Percentiles rank a stretch among this genome's conserved stretches.
phyloP scores from a whole-genome alignment of 331 rosid genomes.

The Malus hybrid region DNA sequence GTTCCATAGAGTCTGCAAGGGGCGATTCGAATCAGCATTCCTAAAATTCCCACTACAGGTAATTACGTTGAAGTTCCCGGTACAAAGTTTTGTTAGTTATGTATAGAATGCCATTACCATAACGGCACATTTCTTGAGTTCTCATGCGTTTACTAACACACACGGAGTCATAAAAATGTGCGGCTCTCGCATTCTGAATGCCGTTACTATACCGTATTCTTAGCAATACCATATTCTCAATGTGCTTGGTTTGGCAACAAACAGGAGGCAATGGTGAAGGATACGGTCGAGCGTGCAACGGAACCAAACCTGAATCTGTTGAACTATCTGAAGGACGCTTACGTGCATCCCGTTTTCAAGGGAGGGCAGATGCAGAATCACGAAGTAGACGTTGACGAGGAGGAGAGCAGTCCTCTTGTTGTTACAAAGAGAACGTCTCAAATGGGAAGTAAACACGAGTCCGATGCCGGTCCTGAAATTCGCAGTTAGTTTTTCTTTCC shows the following conservation, averaged over 20 bases:
- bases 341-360: conserved; percentile 66
- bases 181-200: background rate
- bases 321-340: conserved; percentile 66
- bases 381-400: conserved; percentile 37
- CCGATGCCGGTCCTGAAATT: conserved; percentile 21
- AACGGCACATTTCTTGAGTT: background rate
- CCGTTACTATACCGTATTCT: background rate
- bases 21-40: conserved; percentile 85
- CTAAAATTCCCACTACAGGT: conserved; percentile 71
- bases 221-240: background rate
- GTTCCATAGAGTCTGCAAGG: conserved; percentile 73
- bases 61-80: conserved; percentile 5
- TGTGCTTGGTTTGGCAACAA: conserved; percentile 15
- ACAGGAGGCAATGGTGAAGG: conserved; percentile 96
- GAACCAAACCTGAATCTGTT: conserved; percentile 71
- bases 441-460: conserved; percentile 38
- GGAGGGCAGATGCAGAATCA: conserved; percentile 25
- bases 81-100: background rate
- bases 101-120: background rate
- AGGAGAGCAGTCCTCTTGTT: conserved; percentile 73
- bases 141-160: background rate
- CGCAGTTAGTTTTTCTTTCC: background rate
- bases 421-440: conserved; percentile 47
- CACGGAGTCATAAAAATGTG: background rate
- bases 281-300: conserved; percentile 69